A percentile compares a stretch with the other conserved stretches of the same genome.
phyloP scores from a whole-genome alignment of 345 rosid species.

The Hypericum perforatum region DNA sequence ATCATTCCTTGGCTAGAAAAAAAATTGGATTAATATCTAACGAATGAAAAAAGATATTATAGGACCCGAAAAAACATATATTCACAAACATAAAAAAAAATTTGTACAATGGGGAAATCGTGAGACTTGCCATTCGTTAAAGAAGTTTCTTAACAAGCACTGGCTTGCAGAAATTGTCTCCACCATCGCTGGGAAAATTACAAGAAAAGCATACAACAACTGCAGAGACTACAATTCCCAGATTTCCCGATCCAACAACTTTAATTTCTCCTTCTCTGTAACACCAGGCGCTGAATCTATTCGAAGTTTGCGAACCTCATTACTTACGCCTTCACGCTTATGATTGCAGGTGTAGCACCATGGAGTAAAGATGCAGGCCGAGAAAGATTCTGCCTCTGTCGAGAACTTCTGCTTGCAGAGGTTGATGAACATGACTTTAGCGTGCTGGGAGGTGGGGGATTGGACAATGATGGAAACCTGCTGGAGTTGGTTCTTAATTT shows the following conservation, averaged over 20 bases:
- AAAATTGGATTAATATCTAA: no score
- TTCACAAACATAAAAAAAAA: no score
- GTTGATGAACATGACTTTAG: conserved; percentile 29
- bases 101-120: no score
- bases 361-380: conserved; percentile 25
- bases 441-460: conserved; percentile 19
- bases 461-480: conserved; percentile 37
- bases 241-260: conserved; percentile 11
- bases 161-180: neutral
- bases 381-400: conserved; percentile 33
- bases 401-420: conserved; percentile 22
- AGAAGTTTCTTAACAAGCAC: conserved; percentile 7
- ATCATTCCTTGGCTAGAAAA: no score
- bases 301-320: neutral
- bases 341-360: conserved; percentile 20
- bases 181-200: neutral
- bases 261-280: conserved; percentile 1
- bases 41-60: no score
- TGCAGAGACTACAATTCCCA: conserved; percentile 10
- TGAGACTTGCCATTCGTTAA: no score
- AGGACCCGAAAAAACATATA: no score
- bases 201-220: neutral
- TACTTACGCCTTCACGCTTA: conserved; percentile 24
- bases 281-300: neutral
- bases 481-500: conserved; percentile 60